These are phyloP conservation scores for Porogramme epimiltina DNA, from an alignment of 1,284 basidiomycete species.

Conservation along the genomic window DNA sequence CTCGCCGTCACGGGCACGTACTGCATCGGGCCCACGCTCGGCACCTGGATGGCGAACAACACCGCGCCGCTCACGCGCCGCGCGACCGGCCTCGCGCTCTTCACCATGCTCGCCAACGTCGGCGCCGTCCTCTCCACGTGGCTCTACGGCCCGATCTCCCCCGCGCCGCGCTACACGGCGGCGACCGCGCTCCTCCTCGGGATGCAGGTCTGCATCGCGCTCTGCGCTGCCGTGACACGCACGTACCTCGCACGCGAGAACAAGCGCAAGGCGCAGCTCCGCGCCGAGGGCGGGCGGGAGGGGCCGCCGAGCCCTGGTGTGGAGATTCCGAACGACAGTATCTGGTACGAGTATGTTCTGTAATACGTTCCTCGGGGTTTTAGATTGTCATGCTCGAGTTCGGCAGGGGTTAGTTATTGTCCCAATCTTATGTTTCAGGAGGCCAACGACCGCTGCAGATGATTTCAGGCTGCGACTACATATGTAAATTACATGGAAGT, in stretches of 20 bases:
- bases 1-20: constrained; percentile 72
- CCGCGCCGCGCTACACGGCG: constrained; percentile 13
- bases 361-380: not conserved
- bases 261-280: not conserved
- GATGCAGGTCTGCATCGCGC: constrained; percentile 16
- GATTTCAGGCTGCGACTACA: no score
- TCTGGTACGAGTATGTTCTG: constrained; percentile 3
- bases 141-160: constrained; percentile 31
- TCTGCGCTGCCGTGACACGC: constrained; percentile 8
- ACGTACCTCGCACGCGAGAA: not conserved
- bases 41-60: constrained; percentile 73
- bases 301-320: not conserved
- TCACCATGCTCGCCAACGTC: constrained; percentile 65
- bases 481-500: no score
- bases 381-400: no score
- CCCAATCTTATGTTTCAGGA: no score
- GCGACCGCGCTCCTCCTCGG: constrained; percentile 11
- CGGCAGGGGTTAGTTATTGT: no score
- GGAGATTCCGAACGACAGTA: constrained; percentile 3
- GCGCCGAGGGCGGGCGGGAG: not conserved
- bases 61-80: constrained; percentile 56
- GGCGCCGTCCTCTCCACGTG: constrained; percentile 62
- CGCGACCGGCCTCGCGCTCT: constrained; percentile 48
- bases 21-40: constrained; percentile 66
- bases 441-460: no score